Conservation (phyloP, 768 basidiomycete genomes). For the Tylopilus vinaceipallidus region DNA sequence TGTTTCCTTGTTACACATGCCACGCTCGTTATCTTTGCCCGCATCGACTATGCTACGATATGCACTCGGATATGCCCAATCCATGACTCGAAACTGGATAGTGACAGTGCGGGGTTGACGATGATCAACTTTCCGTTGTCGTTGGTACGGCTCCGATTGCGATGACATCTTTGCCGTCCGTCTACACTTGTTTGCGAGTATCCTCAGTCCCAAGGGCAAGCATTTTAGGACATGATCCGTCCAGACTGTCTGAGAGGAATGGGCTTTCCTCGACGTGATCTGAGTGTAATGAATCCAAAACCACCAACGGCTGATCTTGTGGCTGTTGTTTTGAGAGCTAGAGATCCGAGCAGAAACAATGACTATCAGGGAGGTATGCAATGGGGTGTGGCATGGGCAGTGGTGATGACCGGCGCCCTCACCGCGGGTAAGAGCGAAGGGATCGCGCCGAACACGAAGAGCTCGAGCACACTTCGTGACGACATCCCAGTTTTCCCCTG, state of each 20-base stretch:
- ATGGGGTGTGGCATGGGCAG: conserved; percentile 7
- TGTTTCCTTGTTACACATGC: conserved; percentile 11
- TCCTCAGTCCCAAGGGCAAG: too few species aligned
- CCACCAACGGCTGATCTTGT: background rate
- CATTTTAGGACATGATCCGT: background rate
- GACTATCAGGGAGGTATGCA: too few species aligned
- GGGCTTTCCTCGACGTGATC: background rate
- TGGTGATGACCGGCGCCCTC: conserved; percentile 64
- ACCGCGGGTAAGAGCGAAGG: conserved; percentile 59
- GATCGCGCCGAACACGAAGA: conserved; percentile 56
- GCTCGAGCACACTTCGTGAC: conserved; percentile 58
- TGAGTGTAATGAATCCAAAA: background rate
- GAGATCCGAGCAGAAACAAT: background rate
- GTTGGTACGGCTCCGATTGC: too few species aligned
- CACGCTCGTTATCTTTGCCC: conserved; percentile 6
- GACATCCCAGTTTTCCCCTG: too few species aligned
- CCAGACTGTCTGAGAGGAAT: background rate
- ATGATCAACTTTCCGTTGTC: too few species aligned
- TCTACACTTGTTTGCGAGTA: too few species aligned
- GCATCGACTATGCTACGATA: conserved; percentile 20
- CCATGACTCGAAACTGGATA: conserved; percentile 1
- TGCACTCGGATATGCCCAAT: conserved; percentile 24
- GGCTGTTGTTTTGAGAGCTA: conserved; percentile 7
- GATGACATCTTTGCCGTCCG: too few species aligned
- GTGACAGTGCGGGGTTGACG: too few species aligned